phyloP scores from a whole-genome alignment of 2,329 filamentous ascomycete species.

The Botrytis squamosa region DNA sequence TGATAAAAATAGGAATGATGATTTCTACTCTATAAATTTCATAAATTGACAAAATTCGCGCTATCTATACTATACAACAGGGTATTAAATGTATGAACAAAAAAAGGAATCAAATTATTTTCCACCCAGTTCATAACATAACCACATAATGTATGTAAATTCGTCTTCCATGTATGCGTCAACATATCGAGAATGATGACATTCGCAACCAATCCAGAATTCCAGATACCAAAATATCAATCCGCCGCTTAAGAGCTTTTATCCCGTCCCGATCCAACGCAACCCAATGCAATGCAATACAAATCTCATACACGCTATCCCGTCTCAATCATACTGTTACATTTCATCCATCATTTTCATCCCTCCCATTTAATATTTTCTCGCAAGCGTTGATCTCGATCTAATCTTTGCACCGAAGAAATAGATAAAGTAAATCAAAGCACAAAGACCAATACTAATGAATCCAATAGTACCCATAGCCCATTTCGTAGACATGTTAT shows the following conservation, averaged over 20 bases:
- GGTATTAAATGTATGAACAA: background rate
- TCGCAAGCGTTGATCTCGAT: constrained; percentile 12
- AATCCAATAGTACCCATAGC: constrained; percentile 45
- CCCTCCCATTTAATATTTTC: background rate
- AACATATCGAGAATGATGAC: background rate
- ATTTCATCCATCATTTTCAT: background rate
- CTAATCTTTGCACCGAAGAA: constrained; percentile 33
- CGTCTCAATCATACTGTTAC: background rate
- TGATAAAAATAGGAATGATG: no score
- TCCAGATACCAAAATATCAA: background rate
- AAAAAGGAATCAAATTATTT: background rate
- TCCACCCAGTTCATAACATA: background rate
- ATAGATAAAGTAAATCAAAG: constrained; percentile 44
- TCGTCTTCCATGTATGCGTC: background rate
- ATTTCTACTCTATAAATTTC: background rate
- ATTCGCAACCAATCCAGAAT: background rate
- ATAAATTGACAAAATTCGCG: background rate
- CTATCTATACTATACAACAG: background rate
- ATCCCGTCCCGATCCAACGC: background rate
- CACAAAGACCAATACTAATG: constrained; percentile 43
- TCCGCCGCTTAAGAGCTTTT: background rate
- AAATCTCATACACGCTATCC: background rate
- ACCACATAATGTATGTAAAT: background rate
- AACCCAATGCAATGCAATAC: background rate
- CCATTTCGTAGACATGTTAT: constrained; percentile 43